Evolutionary conservation across 805 yeast species (phyloP).

Genomic region (Candida yuanshanica): DNA sequence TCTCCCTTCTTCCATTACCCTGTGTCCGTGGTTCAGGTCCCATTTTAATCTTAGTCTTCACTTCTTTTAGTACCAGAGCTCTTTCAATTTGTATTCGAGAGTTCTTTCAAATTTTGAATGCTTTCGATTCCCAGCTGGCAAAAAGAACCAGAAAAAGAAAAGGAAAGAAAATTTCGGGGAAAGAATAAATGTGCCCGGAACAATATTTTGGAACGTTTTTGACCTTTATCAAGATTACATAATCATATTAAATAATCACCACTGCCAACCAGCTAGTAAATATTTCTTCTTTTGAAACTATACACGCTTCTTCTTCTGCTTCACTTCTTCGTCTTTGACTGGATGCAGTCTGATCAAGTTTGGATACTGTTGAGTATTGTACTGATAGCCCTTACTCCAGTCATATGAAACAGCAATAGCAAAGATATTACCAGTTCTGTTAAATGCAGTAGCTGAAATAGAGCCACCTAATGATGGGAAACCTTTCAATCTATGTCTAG

Average conservation of each 20-base stretch:
- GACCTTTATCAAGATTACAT: no score
- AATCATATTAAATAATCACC: no score
- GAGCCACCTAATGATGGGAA: constrained; percentile 64
- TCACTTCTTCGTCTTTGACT: constrained; percentile 79
- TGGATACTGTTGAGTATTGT: constrained; percentile 70
- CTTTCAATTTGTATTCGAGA: no score
- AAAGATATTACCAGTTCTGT: constrained; percentile 73
- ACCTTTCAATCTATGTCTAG: constrained; percentile 78
- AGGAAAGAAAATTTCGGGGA: no score
- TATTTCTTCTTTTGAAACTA: neutral
- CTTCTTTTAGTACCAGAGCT: no score
- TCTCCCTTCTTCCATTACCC: constrained; percentile 2
- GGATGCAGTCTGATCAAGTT: constrained; percentile 78
- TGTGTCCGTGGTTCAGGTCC: neutral
- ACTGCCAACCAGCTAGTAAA: no score
- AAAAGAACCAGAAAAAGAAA: no score
- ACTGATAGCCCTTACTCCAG: constrained; percentile 89
- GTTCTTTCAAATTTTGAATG: no score
- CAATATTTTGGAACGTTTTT: no score
- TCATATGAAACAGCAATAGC: constrained; percentile 94
- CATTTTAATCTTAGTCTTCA: no score
- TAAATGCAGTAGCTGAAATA: constrained; percentile 74
- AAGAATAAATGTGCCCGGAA: no score
- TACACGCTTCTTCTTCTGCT: constrained; percentile 36
- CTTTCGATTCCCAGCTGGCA: no score